Evolutionary conservation across 192 early-diverging fungal species (phyloP), one percentile per base, ranked within the genome.

Genomic region (Spinellus fusiger): DNA sequence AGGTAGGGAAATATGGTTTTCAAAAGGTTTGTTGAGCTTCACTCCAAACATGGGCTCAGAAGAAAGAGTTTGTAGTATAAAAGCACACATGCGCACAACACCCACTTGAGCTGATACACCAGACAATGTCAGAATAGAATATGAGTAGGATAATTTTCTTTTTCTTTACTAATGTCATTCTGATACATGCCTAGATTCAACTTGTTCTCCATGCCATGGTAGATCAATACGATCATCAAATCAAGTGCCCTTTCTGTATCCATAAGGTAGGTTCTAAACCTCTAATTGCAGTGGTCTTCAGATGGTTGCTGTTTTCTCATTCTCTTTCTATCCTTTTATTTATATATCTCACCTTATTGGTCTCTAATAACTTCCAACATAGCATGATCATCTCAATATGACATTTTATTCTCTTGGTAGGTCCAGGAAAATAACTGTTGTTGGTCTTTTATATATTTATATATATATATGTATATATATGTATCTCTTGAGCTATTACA

Each of bases 321-420:
- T 32, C 0, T 22, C 32, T 51, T 51, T 46, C 6, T 26, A 20
- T 16, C 6, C 18, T 40, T 27, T 40, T 10, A 33, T 31, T 44
- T 25, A 31, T 18, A 26, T 25, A 10, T 66, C 56, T 29, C 68
- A 89, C 88, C 59, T 79, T 79, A 68, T 96, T 96, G 38, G 83
- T 66, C 34, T 93, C 88, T 12, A 94, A 57, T 3, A 93, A 65
- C 51, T 87, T 81, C 94, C 94, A 96, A 35, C 90, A 84, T n/a
- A 95, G 70, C 80, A 91, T 89, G 38, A 90, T 69, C 6, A 84
- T 83, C 71, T 95, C 92, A 37, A 75, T 53, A 44, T 85, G 73
- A 38, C 83, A 71, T 55, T 66, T 77, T 20, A 85, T 73, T 59
- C 77, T 76, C 53, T 92, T 92, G 27, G 78, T 86, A 1, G 86